These are phyloP conservation scores for Globisporangium spiculum DNA, from an alignment of 352 stramenopile genomes.

Conservation along the genomic window DNA sequence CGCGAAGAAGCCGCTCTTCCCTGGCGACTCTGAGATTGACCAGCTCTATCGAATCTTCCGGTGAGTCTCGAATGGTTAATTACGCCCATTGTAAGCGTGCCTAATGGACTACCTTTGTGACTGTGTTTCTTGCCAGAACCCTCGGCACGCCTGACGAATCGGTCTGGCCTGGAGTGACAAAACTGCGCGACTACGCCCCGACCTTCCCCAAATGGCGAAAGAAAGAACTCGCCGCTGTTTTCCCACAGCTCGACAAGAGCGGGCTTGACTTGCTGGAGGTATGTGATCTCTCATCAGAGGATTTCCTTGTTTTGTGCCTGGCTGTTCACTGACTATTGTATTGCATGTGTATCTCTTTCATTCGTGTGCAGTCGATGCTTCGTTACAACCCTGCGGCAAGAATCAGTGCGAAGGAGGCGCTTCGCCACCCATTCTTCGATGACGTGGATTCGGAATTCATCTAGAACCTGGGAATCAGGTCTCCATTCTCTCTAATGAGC, in stretches of 20 bases:
- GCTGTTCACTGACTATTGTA: neutral
- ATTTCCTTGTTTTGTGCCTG: neutral
- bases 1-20: conserved; percentile 78
- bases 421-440: conserved; percentile 85
- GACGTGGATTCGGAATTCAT: conserved; percentile 73
- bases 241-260: conserved; percentile 55
- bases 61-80: conserved; percentile 20
- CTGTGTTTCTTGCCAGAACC: conserved; percentile 31
- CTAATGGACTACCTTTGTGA: neutral
- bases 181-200: conserved; percentile 93
- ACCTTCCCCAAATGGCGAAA: conserved; percentile 97
- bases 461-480: conserved; percentile 24
- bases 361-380: conserved; percentile 50
- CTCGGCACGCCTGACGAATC: conserved; percentile 96
- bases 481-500: neutral
- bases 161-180: conserved; percentile 95
- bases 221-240: conserved; percentile 63
- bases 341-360: neutral
- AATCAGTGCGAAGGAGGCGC: conserved; percentile 80
- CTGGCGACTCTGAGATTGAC: conserved; percentile 84
- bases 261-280: conserved; percentile 71
- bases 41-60: conserved; percentile 88
- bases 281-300: neutral
- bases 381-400: conserved; percentile 63
- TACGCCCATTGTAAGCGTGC: neutral